Evolutionary conservation across 192 early-diverging fungal genomes (phyloP).

Genomic region (Coemansia sp.): DNA sequence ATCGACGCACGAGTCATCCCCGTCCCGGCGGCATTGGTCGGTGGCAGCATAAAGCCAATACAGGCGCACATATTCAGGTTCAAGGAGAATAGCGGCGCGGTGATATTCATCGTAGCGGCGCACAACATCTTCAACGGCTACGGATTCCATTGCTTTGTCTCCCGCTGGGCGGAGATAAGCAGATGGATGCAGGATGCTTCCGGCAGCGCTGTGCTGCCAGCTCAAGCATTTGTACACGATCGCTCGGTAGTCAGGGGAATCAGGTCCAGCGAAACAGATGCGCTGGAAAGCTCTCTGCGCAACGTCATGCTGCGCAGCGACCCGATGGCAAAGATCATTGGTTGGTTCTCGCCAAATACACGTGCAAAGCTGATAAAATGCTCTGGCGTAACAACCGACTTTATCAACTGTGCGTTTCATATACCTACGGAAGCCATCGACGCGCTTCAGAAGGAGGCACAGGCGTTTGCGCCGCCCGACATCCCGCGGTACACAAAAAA

Average conservation of each 20-base stretch:
- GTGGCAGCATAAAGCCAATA: neutral
- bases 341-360: conserved; percentile 1
- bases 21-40: neutral
- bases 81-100: conserved; percentile 3
- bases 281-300: neutral
- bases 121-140: conserved; percentile 5
- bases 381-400: neutral
- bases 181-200: conserved; percentile 10
- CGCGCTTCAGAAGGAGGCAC: neutral
- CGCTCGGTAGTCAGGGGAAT: neutral
- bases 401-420: conserved; percentile 4
- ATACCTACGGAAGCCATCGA: neutral
- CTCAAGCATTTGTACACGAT: neutral
- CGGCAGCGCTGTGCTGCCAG: neutral
- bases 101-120: neutral
- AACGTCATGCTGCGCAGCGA: neutral
- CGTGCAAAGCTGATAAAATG: neutral
- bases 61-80: neutral
- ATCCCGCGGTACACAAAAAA: neutral
- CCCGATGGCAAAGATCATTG: neutral
- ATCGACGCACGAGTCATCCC: neutral
- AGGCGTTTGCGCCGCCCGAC: neutral
- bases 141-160: neutral
- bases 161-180: conserved; percentile 6
- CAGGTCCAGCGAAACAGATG: neutral